These are phyloP conservation scores for Diaporthe vexans DNA, from an alignment of 2,329 filamentous ascomycete genomes.

Conservation along the genomic window DNA sequence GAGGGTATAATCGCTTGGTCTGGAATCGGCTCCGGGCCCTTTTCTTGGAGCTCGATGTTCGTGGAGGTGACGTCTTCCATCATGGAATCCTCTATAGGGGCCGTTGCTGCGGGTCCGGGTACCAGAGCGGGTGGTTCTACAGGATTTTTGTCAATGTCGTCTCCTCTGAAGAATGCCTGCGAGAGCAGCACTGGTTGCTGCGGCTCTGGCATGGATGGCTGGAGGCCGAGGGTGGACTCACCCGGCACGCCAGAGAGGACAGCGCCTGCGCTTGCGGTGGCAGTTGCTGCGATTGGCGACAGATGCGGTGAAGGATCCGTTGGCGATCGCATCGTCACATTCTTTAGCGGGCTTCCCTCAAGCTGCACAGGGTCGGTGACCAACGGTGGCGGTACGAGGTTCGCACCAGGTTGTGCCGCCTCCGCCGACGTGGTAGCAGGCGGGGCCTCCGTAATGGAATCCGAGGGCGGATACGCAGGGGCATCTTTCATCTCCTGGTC, in stretches of 20 bases:
- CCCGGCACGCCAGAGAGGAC: slow-evolving; percentile 28
- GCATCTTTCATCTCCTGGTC: slow-evolving; percentile 48
- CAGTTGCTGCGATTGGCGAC: slow-evolving; percentile 32
- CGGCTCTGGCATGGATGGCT: slow-evolving; percentile 31
- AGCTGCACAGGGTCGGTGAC: slow-evolving; percentile 51
- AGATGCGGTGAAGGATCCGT: slow-evolving; percentile 52
- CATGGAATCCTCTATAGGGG: slow-evolving; percentile 6
- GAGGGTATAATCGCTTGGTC: slow-evolving; percentile 4
- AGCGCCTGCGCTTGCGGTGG: slow-evolving; percentile 1
- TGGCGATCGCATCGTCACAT: slow-evolving; percentile 63
- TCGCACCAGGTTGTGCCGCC: slow-evolving; percentile 51
- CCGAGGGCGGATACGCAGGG: slow-evolving; percentile 31
- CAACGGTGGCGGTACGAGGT: slow-evolving; percentile 47
- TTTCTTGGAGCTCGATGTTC: slow-evolving; percentile 4
- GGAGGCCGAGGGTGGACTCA: slow-evolving; percentile 34
- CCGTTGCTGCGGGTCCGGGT: slow-evolving; percentile 14
- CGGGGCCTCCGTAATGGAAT: slow-evolving; percentile 1
- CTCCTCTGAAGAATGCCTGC: slow-evolving; percentile 9
- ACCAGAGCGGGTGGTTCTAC: slow-evolving; percentile 25
- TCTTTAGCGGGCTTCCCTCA: slow-evolving; percentile 68
- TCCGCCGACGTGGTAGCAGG: slow-evolving; percentile 48
- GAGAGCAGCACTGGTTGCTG: slow-evolving; percentile 6
- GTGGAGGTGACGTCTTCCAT: slow-evolving; percentile 23
- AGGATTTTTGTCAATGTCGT: slow-evolving; percentile 3
- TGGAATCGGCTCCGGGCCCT: slow-evolving; percentile 13